Evolutionary conservation across 2,329 filamentous ascomycete genomes (phyloP).

Genomic region (Ophiostoma quercus): DNA sequence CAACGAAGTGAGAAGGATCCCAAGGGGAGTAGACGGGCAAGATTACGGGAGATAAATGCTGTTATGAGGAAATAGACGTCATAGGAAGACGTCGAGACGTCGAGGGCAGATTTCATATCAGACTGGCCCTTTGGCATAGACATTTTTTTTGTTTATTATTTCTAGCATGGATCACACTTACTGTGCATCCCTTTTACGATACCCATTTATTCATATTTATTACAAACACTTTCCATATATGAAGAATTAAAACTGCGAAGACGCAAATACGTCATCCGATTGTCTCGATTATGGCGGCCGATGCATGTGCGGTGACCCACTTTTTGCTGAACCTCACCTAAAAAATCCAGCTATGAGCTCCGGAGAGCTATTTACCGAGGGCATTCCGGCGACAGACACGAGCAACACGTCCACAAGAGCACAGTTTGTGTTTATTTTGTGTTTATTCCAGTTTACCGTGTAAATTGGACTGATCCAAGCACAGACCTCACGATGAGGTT

Average conservation of each 20-base stretch:
- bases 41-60: conserved; percentile 22
- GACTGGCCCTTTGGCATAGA: too few species aligned
- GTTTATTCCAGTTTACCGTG: background rate
- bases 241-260: background rate
- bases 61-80: background rate
- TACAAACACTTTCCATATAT: background rate
- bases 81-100: background rate
- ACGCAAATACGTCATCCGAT: background rate
- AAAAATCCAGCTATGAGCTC: conserved; percentile 15
- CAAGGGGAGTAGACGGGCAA: conserved; percentile 25
- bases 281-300: background rate
- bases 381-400: background rate
- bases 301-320: conserved; percentile 15
- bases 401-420: background rate
- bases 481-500: conserved; percentile 47
- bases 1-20: background rate
- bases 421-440: background rate
- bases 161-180: background rate
- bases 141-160: background rate
- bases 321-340: conserved; percentile 15
- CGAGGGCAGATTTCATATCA: background rate
- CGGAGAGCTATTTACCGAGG: background rate
- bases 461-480: background rate
- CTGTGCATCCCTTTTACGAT: background rate
- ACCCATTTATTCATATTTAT: background rate